These are phyloP conservation scores for Naganishia antarctica DNA, from an alignment of 768 basidiomycete species.

Conservation along the genomic window DNA sequence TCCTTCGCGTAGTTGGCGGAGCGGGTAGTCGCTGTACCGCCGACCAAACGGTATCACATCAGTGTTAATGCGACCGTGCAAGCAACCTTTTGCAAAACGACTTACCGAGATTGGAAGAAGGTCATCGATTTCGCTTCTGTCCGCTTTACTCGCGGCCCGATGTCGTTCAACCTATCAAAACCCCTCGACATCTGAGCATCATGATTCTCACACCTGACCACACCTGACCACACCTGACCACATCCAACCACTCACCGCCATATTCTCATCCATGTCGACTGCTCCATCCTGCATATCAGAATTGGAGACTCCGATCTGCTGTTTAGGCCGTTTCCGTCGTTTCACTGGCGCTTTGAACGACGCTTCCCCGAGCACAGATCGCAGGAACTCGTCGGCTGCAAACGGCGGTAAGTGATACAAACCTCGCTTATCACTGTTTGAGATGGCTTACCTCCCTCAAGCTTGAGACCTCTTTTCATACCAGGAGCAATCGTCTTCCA, in stretches of 20 bases:
- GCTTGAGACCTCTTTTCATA: slow-evolving; percentile 68
- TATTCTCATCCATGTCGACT: slow-evolving; percentile 34
- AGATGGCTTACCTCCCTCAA: slow-evolving; percentile 47
- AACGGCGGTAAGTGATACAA: slow-evolving; percentile 27
- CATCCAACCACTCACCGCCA: slow-evolving; percentile 3
- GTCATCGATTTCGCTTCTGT: slow-evolving; percentile 62
- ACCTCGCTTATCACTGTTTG: too few relatives aligned
- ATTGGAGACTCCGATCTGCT: slow-evolving; percentile 27
- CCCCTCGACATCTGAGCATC: not conserved
- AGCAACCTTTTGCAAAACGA: too few relatives aligned
- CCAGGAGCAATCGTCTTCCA: slow-evolving; percentile 72
- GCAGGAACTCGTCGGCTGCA: slow-evolving; percentile 46
- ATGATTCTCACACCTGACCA: too few relatives aligned
- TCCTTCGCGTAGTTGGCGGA: slow-evolving; percentile 39
- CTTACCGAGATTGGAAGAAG: slow-evolving; percentile 59
- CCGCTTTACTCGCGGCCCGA: not conserved
- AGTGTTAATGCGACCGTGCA: too few relatives aligned
- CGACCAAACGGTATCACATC: slow-evolving; percentile 21
- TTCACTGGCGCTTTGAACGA: slow-evolving; percentile 42
- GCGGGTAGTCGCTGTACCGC: slow-evolving; percentile 42
- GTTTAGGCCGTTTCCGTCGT: slow-evolving; percentile 35
- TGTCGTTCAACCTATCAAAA: not conserved
- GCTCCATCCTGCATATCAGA: slow-evolving; percentile 21
- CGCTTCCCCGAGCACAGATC: slow-evolving; percentile 38
- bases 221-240: too few relatives aligned